A percentile compares a stretch with the other conserved stretches of the same genome.
These are phyloP conservation scores for Dunaliella primolecta DNA, from an alignment of 139 green algal species.

Conservation along the genomic window DNA sequence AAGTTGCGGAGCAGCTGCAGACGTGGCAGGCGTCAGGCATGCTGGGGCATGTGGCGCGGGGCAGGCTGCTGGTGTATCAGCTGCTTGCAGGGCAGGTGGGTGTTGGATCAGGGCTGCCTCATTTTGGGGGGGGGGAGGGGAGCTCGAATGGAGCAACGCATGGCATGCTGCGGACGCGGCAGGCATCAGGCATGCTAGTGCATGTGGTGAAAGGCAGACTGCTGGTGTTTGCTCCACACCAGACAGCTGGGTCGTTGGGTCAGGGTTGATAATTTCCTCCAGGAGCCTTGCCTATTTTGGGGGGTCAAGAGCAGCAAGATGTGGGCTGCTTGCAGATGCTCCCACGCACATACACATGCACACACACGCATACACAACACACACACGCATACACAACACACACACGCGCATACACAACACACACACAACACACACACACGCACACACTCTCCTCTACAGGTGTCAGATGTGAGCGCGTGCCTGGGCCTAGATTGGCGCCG, in stretches of 20 bases:
- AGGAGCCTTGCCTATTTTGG: too few species aligned
- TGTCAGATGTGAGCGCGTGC: conserved; percentile 28
- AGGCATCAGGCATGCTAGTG: conserved; percentile 27
- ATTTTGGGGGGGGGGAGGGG: too few species aligned
- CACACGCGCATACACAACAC: too few species aligned
- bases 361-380: background rate
- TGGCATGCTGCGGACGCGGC: conserved; percentile 63
- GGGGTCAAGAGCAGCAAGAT: too few species aligned
- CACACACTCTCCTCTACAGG: conserved; percentile 1
- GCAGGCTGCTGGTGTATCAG: conserved; percentile 51
- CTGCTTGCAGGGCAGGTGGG: conserved; percentile 66
- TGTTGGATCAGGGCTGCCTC: background rate
- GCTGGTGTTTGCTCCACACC: too few species aligned
- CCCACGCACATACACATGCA: background rate
- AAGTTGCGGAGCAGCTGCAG: conserved; percentile 62
- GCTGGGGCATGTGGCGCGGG: conserved; percentile 32
- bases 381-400: background rate
- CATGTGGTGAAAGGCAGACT: conserved; percentile 43
- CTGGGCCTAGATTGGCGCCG: conserved; percentile 79
- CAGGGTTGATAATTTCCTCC: too few species aligned
- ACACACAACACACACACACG: background rate
- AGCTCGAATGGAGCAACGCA: too few species aligned
- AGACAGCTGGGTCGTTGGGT: too few species aligned
- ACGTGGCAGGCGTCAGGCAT: conserved; percentile 51
- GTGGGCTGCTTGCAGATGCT: too few species aligned